These are phyloP conservation scores for Mucor circinelloides DNA, from an alignment of 371 early-diverging fungal species.

Conservation along the genomic window DNA sequence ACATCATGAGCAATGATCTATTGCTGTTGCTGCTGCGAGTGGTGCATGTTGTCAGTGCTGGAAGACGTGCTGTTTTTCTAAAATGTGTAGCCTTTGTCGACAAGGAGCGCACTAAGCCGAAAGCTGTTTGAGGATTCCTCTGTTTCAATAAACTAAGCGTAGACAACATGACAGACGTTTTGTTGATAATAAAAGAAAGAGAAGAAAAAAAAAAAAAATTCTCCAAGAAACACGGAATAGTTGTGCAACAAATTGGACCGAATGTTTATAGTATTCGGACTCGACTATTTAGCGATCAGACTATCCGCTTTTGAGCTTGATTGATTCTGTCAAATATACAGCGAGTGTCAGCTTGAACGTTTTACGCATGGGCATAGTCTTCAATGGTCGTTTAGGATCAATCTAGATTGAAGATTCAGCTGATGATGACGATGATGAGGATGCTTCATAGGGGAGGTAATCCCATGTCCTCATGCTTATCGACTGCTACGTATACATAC, in stretches of 20 bases:
- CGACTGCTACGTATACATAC: too few species aligned
- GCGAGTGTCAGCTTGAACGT: too few species aligned
- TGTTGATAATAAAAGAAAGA: neutral
- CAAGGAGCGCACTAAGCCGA: neutral
- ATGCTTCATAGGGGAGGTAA: too few species aligned
- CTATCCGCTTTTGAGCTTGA: too few species aligned
- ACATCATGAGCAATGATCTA: neutral
- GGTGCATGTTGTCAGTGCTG: neutral
- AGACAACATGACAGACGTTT: neutral
- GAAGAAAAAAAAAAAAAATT: neutral
- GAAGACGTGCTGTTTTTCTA: neutral
- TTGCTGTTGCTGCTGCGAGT: neutral
- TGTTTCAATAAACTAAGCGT: neutral
- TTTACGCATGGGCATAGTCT: too few species aligned
- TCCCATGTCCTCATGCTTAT: too few species aligned
- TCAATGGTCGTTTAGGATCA: too few species aligned
- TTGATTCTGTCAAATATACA: neutral
- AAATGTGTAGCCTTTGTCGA: neutral
- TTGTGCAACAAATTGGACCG: neutral
- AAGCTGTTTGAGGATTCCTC: neutral
- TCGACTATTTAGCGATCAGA: neutral
- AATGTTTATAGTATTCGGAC: neutral
- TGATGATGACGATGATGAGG: too few species aligned
- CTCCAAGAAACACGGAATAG: too few species aligned
- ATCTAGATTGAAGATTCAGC: too few species aligned